These are phyloP conservation scores for Diaporthe humulicola DNA, from an alignment of 2,329 filamentous ascomycete species.

Conservation along the genomic window DNA sequence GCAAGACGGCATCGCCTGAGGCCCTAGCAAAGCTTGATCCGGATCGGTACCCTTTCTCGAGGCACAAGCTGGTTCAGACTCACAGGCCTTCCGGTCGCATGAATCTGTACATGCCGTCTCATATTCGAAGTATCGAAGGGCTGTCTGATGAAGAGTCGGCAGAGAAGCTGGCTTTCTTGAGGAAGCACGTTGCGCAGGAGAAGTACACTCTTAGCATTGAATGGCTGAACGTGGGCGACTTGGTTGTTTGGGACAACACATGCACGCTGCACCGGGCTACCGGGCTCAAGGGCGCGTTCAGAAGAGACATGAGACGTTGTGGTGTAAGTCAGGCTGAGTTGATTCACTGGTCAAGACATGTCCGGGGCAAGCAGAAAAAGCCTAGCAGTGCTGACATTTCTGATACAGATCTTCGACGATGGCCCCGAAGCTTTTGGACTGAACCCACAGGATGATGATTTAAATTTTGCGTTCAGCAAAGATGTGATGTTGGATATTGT, in stretches of 20 bases:
- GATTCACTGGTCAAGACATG: neutral
- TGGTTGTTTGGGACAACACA: conserved; percentile 43
- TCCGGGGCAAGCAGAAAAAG: neutral
- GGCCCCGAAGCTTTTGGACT: conserved; percentile 2
- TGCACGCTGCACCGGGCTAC: conserved; percentile 39
- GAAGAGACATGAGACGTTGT: conserved; percentile 21
- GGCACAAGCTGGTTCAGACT: conserved; percentile 57
- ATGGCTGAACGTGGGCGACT: conserved; percentile 40
- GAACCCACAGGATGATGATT: neutral
- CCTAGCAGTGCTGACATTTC: neutral
- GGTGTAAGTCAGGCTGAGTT: neutral
- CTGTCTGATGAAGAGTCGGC: conserved; percentile 48
- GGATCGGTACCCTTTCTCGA: conserved; percentile 45
- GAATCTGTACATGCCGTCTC: conserved; percentile 60
- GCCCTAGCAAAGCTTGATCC: conserved; percentile 51
- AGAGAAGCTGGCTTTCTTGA: conserved; percentile 46
- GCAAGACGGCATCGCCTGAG: conserved; percentile 51
- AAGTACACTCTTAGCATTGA: conserved; percentile 37
- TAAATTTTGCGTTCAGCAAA: conserved; percentile 24
- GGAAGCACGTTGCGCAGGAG: conserved; percentile 34
- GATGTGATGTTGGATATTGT: conserved; percentile 1
- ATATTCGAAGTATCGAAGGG: conserved; percentile 59
- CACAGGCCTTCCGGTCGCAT: conserved; percentile 56
- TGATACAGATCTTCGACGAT: neutral
- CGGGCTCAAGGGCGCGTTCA: neutral